Base-by-base conservation (phyloP, 2,329 filamentous ascomycete species). In the Fusarium chuoi region DNA sequence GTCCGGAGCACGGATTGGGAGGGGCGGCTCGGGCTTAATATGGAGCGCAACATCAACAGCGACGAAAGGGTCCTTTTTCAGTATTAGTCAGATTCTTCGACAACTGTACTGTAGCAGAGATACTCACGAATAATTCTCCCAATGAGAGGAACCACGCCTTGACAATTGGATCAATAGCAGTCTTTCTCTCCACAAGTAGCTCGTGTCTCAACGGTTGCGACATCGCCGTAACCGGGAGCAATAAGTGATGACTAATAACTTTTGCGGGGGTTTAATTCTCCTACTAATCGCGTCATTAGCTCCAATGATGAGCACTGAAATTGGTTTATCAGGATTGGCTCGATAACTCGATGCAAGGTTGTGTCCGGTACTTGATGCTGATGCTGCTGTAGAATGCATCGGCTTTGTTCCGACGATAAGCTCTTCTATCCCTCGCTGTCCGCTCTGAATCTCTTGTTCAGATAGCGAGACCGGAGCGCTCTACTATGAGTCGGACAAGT, bases 1-100 rank as follows among this genome's bases (percentile, higher is more conserved):
- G 66, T 70, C 66, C 71, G 73, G 68, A 78, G 70, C 60, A 70
- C 62, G 64, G 49, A 36, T 12, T 59, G 61, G 36, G 67, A 70
- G 68, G 66, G 72, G 68, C 62, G 58, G 65, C 68, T 69, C 33
- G 70, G 68, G 68, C 60, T 78, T 75, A 78, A 77, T 74, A 76
- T 77, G 70, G 72, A 73, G 74, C 77, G 73, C 57, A 74, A 78
- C 77, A 78, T 78, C 46, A 77, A 78, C 65, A 56, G 68, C 62
- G 54, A 48, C 61, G 22, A 42, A 51, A 49, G 18, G 39, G 45
- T 39, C 28, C 39, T 48, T 60, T 51, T 46, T n/a, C 18, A 12
- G 54, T 57, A 52, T 74, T 75, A 72, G 71, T 69, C 68, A 55
- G 54, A 35, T 36, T 33, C 36, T 33, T 33, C 7, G 51, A 52